Evolutionary conservation across 1,284 basidiomycete genomes (phyloP), one percentile per base, ranked within the genome.

Genomic region (Ceratorhiza oryzae-sativae): DNA sequence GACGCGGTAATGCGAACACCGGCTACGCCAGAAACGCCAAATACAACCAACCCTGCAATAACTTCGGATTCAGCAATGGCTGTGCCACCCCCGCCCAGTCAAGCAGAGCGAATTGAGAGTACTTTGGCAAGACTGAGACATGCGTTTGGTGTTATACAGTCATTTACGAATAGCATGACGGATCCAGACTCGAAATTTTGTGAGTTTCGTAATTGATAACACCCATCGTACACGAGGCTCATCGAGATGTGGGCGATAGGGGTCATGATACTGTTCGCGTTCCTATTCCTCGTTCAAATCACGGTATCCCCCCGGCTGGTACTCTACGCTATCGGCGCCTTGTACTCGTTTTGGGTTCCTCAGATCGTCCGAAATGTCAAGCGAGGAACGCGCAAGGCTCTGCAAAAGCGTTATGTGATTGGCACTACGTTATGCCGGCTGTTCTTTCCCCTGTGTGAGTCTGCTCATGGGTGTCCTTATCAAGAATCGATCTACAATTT

Each of bases 301-400:
- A 87, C 93, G 48, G 80, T 94, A 68, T 87, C 90, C 2, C 89
- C 92, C 0, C 85, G 86, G 0, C 81, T 93, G 13, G 86, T 91
- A 0, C 84, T 93, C 36, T 79, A 92, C 49, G 87, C 93, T 76
- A 84, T 95, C n/a, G 86, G 84, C 15, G 78, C 83, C 23, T 85
- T 92, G 72, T 93, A 95, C 80, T 90, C 88, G 1, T 86, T 86
- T 75, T 97, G 94, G 94, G 76, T 90, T 1, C 90, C 92, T 4
- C 94, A 96, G 81, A 94, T 96, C 65, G 84, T 90, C 74, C 85
- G 94, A 30, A 92, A 94, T 46, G 87, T 86, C 5, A 84, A 86
- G 27, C 85, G 90, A 23, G 91, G 90, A 4, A 85, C 91, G 67
- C 85, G 85, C 6, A 90, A 90, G 76, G 91, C 90, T 0, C 79